These are phyloP conservation scores for Rhizopogon vulgaris DNA, from an alignment of 768 basidiomycete genomes.

Conservation along the genomic window DNA sequence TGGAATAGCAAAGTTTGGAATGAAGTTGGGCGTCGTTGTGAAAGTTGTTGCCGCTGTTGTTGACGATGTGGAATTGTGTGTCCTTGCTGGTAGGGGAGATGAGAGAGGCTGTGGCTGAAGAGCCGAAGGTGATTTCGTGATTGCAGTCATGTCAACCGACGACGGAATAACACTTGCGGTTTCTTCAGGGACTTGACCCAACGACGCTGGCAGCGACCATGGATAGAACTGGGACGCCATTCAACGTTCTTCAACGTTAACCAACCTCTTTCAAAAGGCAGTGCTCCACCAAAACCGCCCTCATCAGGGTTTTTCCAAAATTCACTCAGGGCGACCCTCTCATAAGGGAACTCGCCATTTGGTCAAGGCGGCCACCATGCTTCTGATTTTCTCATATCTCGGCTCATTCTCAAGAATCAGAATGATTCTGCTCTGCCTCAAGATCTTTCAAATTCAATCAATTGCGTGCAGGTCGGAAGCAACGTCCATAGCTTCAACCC, in stretches of 20 bases:
- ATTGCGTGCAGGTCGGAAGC: no score
- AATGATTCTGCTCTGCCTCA: background rate
- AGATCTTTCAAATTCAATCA: no score
- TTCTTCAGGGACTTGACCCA: constrained; percentile 49
- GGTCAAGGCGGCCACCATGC: background rate
- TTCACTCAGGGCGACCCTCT: background rate
- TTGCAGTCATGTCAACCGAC: constrained; percentile 54
- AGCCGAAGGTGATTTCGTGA: constrained; percentile 17
- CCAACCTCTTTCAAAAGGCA: constrained; percentile 12
- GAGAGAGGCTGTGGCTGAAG: constrained; percentile 20
- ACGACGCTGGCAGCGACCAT: constrained; percentile 38
- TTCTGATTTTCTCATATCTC: background rate
- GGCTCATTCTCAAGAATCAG: background rate
- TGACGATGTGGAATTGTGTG: constrained; percentile 4
- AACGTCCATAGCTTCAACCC: no score
- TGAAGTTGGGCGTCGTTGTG: constrained; percentile 11
- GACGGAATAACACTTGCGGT: constrained; percentile 34
- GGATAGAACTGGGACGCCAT: constrained; percentile 35
- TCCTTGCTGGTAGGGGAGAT: constrained; percentile 9
- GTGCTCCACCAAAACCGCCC: constrained; percentile 17
- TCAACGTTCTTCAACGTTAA: constrained; percentile 10
- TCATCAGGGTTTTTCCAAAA: constrained; percentile 12
- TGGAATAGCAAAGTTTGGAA: constrained; percentile 24
- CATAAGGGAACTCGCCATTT: no score
- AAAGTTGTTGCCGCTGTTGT: constrained; percentile 8